A percentile compares a stretch with the other conserved stretches of the same genome.
Evolutionary conservation across 2,329 filamentous ascomycete genomes (phyloP).

Genomic region (Arthrinium phaeospermum): DNA sequence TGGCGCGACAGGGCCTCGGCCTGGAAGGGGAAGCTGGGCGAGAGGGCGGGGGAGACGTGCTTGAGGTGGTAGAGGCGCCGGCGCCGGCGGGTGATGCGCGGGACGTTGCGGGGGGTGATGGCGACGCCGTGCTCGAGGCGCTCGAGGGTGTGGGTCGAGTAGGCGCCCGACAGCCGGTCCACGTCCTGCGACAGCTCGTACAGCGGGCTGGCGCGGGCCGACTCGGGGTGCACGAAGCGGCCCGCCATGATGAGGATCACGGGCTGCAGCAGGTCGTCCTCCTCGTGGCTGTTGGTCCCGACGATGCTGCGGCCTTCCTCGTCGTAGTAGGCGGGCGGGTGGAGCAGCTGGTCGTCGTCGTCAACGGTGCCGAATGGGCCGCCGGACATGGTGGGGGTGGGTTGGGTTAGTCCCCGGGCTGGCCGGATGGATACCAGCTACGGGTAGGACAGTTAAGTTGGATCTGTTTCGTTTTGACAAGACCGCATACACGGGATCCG

Average conservation of each 20-base stretch:
- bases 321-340: slow-evolving; percentile 13
- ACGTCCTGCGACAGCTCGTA: slow-evolving; percentile 19
- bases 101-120: not conserved
- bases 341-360: not conserved
- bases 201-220: not conserved
- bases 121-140: slow-evolving; percentile 15
- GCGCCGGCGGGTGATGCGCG: not conserved
- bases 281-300: not conserved
- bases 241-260: slow-evolving; percentile 17
- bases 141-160: slow-evolving; percentile 12
- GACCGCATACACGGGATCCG: too few species aligned
- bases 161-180: slow-evolving; percentile 1
- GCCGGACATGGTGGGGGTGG: not conserved
- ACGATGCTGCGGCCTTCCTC: not conserved
- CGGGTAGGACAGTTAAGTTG: not conserved
- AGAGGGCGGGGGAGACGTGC: slow-evolving; percentile 12
- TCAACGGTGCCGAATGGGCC: not conserved
- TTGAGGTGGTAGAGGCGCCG: not conserved
- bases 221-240: slow-evolving; percentile 14
- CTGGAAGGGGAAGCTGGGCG: slow-evolving; percentile 10
- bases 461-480: not conserved
- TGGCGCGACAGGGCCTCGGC: not conserved
- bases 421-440: not conserved
- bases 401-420: not conserved
- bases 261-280: not conserved